These are phyloP conservation scores for Phoma sp. DNA, from an alignment of 2,329 filamentous ascomycete genomes.

Conservation along the genomic window DNA sequence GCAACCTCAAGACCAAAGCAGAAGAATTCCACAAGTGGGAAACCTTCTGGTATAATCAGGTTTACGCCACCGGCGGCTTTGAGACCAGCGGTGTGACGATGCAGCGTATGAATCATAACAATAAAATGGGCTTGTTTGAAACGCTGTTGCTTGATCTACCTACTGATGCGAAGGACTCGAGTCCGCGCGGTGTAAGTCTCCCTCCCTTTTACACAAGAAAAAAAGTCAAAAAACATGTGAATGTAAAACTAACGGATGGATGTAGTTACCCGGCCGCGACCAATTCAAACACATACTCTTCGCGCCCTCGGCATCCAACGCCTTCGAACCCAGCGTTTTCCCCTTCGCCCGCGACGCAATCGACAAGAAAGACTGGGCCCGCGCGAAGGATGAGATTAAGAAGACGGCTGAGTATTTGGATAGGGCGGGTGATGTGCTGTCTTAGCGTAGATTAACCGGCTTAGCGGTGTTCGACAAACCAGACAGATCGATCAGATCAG, in stretches of 20 bases:
- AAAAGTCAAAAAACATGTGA: too few species aligned
- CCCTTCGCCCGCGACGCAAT: slow-evolving; percentile 86
- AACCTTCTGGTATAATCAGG: slow-evolving; percentile 74
- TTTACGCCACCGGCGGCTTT: slow-evolving; percentile 76
- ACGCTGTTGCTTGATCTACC: slow-evolving; percentile 80
- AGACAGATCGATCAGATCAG: too few species aligned
- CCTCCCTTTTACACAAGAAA: too few species aligned
- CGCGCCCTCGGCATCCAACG: slow-evolving; percentile 80
- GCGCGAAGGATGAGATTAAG: slow-evolving; percentile 72
- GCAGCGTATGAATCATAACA: slow-evolving; percentile 78
- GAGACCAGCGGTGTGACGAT: slow-evolving; percentile 74
- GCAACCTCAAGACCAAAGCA: slow-evolving; percentile 66
- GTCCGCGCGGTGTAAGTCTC: slow-evolving; percentile 68
- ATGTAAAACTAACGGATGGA: slow-evolving; percentile 13
- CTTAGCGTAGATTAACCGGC: too few species aligned
- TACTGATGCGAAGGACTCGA: slow-evolving; percentile 54
- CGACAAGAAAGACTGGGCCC: slow-evolving; percentile 72
- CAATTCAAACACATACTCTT: slow-evolving; percentile 96
- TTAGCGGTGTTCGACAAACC: too few species aligned
- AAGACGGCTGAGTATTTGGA: slow-evolving; percentile 74
- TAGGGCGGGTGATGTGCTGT: slow-evolving; percentile 63
- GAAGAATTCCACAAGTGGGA: slow-evolving; percentile 78
- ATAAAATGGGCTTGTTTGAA: slow-evolving; percentile 81
- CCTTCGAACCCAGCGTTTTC: slow-evolving; percentile 71
- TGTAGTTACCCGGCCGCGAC: slow-evolving; percentile 75